These are phyloP conservation scores for Eimeria necatrix DNA, from an alignment of 169 alveolate species.

Conservation along the genomic window DNA sequence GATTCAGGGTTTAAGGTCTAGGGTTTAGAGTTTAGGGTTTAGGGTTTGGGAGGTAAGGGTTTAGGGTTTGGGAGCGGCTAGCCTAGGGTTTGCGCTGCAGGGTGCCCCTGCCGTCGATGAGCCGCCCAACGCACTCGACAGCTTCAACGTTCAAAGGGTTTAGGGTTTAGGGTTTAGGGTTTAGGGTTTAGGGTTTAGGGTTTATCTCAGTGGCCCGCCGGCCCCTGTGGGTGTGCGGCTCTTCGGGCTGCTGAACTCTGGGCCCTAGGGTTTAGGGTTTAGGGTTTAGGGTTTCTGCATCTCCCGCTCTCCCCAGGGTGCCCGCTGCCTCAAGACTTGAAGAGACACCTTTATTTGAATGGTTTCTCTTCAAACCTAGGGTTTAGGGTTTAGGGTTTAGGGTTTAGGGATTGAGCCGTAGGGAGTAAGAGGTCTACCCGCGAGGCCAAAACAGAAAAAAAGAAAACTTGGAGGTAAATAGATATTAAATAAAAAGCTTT, in stretches of 20 bases:
- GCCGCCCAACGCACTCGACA: not conserved
- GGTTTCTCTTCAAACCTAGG: too few relatives aligned
- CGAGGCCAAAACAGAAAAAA: too few relatives aligned
- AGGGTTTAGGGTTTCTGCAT: not conserved
- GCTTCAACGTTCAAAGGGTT: slow-evolving; percentile 33
- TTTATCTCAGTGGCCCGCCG: not conserved
- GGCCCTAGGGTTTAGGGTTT: not conserved
- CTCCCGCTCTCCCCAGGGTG: too few relatives aligned
- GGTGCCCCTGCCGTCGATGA: not conserved
- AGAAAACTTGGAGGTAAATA: too few relatives aligned
- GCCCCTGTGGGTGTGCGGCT: too few relatives aligned
- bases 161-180: slow-evolving; percentile 30
- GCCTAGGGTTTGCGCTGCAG: not conserved
- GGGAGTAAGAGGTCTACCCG: too few relatives aligned
- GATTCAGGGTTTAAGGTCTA: not conserved
- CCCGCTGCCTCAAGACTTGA: too few relatives aligned
- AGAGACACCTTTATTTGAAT: too few relatives aligned
- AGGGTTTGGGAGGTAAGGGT: slow-evolving; percentile 11
- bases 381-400: too few relatives aligned
- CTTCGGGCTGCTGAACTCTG: too few relatives aligned
- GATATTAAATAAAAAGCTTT: too few relatives aligned
- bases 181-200: slow-evolving; percentile 40
- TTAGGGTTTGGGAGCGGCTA: not conserved
- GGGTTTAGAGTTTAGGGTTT: slow-evolving; percentile 32
- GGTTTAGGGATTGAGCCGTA: too few relatives aligned